Conservation (phyloP, 2,329 filamentous ascomycete species). For the Colletotrichum sp. region DNA sequence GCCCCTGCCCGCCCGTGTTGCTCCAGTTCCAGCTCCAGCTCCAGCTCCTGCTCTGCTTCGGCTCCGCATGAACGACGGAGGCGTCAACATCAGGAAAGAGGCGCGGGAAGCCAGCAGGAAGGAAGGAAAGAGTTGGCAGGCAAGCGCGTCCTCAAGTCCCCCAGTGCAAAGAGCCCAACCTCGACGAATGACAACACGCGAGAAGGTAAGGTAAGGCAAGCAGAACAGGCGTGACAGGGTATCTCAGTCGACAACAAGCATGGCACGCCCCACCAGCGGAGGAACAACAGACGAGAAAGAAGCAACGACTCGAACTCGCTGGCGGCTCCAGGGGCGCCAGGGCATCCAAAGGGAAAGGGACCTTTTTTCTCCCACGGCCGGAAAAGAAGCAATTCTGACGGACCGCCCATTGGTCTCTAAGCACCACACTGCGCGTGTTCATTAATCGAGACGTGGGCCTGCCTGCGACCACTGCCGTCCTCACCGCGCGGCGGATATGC, state of each 20-base stretch:
- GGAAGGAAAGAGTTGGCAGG: neutral
- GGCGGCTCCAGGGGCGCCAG: neutral
- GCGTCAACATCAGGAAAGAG: neutral
- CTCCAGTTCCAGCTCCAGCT: neutral
- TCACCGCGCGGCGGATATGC: neutral
- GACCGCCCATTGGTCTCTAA: neutral
- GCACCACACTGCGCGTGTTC: neutral
- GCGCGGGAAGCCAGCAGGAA: neutral
- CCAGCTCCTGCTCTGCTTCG: neutral
- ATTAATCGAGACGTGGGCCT: neutral
- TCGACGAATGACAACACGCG: neutral
- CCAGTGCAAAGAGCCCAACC: neutral
- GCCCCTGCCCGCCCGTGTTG: neutral
- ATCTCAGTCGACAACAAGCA: neutral
- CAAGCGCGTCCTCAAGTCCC: neutral
- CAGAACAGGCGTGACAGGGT: neutral
- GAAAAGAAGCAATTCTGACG: constrained; percentile 6
- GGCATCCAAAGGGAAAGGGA: neutral
- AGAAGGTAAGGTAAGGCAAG: neutral
- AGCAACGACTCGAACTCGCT: constrained; percentile 9
- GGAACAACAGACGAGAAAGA: constrained; percentile 10
- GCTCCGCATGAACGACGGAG: constrained; percentile 10
- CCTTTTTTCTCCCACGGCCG: neutral
- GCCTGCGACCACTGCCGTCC: neutral
- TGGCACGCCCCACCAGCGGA: constrained; percentile 11